Evolutionary conservation across 331 rosid species (phyloP), one percentile per base, ranked within the genome.

Genomic region (Pyrus hybrid): DNA sequence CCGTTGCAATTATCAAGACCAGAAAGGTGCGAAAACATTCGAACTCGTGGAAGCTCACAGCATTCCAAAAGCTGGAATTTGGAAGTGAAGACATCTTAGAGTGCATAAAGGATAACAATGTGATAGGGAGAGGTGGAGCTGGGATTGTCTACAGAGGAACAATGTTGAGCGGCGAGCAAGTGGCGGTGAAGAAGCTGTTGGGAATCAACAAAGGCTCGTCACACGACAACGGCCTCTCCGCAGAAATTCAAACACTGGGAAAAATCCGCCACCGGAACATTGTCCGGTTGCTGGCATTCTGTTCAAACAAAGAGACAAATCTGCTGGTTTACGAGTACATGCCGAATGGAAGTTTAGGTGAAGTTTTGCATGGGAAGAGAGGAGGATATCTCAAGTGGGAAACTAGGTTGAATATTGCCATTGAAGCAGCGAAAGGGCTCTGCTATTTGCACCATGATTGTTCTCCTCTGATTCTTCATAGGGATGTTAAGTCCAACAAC

Each of bases 391-490:
- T 91, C 12, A 80, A 82, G 76, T 91, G 97, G 97, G 87, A 86
- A 10, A 86, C 88, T 13, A 89, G 97, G 80, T 72, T 87, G 63
- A 85, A 89, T 53, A 91, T 91, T 58, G 96, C 93, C 78, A 85
- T 53, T 51, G 97, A 91, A 84, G 96, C 97, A 72, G 97, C 97
- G 7, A 88, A 88, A 77, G 97, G 97, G 3, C 87, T 91, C 33
- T 88, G 96, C 51, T 91, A 91, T 75, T 77, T 91, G 85, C 97
- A 91, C 74, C 97, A 91, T 85, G 97, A 91, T 78, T 91, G 97
- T 71, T 91, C 91, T 14, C 97, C 97, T 61, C 37, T 89, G 20
- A 91, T 91, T 22, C 83, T 91, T 23, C 97, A 91, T 63, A 84
- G 97, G 30, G 97, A 91, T 70, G 97, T 91, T 7, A 91, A 91